Evolutionary conservation across 2,329 filamentous ascomycete genomes (phyloP), one percentile per base, ranked within the genome.

Genomic region (Exutisphaerella laricina): DNA sequence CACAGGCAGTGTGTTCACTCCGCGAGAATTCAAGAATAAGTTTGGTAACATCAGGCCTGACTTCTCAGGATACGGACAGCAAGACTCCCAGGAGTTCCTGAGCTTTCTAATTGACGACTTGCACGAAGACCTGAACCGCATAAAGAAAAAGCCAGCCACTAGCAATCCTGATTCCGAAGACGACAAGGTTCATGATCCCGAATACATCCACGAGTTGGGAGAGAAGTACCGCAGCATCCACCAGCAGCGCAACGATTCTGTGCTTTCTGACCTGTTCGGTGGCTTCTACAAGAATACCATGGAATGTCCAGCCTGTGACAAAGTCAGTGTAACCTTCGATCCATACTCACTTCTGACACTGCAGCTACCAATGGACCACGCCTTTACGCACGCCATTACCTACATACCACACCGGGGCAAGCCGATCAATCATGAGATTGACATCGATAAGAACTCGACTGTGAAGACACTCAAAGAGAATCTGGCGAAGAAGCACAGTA

Each of bases 271-370:
- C 61, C 74, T 98, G 8, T 98, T 98, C 65, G 94, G 88, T 16
- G 92, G 92, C 50, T 88, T 97, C 76, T 98, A 97, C 76, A 96
- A 97, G 70, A 97, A 94, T 32, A 97, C 90, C 0, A 77, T 98
- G 50, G 84, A 92, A 50, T 98, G 92, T 60, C 92, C 92, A 0
- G 78, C 77, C 5, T 98, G 92, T 64, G 77, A 84, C 55, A 98
- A 97, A 69, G 85, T 97, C 66, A 96, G 89, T 76, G 95, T 98
- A 57, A 97, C 92, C 0, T 98, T 98, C 60, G 92, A 98, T 62
- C 92, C 92, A 0, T 98, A 94, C 72, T 96, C 88, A 65, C 92
- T 94, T 53, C 70, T 98, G 46, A 96, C 92, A 0, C 71, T 98
- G 17, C 92, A 94, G 44, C 71, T 98, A 23, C 92, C 92, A 0